Conservation (phyloP, 768 basidiomycete genomes). For the Trametes villosa region DNA sequence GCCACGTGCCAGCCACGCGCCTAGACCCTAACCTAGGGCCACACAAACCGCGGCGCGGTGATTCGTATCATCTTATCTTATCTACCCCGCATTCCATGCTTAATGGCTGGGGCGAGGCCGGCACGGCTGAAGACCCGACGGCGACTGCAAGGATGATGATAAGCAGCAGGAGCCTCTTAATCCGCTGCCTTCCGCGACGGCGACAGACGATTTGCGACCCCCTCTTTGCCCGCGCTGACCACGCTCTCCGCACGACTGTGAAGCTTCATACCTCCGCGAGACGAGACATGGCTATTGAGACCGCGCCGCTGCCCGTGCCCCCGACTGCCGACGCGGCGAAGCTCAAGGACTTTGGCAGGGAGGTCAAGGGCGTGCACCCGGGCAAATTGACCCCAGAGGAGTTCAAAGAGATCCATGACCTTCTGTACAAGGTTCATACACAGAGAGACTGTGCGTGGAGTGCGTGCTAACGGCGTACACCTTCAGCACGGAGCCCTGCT, state of each 20-base stretch:
- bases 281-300: conserved; percentile 66
- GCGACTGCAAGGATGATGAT: conserved; percentile 13
- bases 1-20: conserved; percentile 11
- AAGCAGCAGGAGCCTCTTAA: background rate
- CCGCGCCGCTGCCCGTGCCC: conserved; percentile 70
- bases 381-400: conserved; percentile 60
- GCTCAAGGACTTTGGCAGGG: conserved; percentile 74
- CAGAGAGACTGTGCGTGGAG: background rate
- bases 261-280: conserved; percentile 6
- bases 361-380: conserved; percentile 76
- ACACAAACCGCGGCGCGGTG: background rate
- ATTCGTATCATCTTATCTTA: conserved; percentile 13
- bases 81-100: conserved; percentile 13
- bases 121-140: background rate
- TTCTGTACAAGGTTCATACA: conserved; percentile 73
- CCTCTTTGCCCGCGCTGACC: background rate
- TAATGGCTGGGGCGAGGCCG: background rate
- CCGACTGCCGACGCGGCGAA: conserved; percentile 68
- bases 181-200: background rate
- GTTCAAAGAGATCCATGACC: conserved; percentile 68
- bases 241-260: conserved; percentile 2
- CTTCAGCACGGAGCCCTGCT: conserved; percentile 70
- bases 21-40: background rate
- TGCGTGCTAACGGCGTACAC: background rate
- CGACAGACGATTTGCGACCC: background rate